phyloP scores from a whole-genome alignment of 139 green algal species.

The Closterium sp. region DNA sequence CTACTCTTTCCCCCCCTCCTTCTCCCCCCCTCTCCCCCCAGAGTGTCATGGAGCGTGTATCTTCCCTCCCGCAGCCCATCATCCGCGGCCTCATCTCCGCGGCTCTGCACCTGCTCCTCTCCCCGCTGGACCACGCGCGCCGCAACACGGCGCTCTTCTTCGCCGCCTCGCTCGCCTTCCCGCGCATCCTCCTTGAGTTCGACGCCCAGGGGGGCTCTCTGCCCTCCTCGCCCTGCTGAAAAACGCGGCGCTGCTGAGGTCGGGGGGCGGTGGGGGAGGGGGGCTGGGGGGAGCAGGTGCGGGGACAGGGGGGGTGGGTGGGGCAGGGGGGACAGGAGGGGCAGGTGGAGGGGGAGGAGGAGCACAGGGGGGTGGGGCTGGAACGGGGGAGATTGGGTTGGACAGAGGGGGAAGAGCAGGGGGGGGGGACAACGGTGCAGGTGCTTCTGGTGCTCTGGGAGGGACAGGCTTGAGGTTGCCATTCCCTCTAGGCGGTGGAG shows the following conservation, averaged over 20 bases:
- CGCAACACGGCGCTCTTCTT: constrained; percentile 71
- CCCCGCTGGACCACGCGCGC: constrained; percentile 59
- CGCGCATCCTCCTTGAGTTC: constrained; percentile 60
- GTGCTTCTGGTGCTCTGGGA: not conserved
- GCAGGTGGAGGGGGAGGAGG: not conserved
- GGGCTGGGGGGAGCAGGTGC: not conserved
- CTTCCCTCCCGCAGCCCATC: constrained; percentile 40
- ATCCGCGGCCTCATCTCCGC: constrained; percentile 33
- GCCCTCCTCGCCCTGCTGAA: not conserved
- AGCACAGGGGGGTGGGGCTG: not conserved
- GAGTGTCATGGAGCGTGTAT: constrained; percentile 68
- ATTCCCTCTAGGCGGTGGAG: not conserved
- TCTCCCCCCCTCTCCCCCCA: not conserved
- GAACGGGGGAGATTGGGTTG: not conserved
- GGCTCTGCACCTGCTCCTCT: constrained; percentile 56
- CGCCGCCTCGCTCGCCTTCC: constrained; percentile 57
- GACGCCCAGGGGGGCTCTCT: constrained; percentile 46
- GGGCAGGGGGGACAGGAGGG: not conserved
- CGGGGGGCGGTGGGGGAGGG: not conserved
- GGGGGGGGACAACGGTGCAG: too few relatives aligned
- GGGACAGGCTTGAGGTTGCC: not conserved
- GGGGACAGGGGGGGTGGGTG: not conserved
- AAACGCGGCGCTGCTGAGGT: not conserved
- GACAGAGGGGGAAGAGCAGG: not conserved
- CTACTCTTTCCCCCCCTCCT: not conserved